A percentile compares a stretch with the other conserved stretches of the same genome.
Evolutionary conservation across 2,329 filamentous ascomycete genomes (phyloP).

Genomic region (Diaporthe velutina): DNA sequence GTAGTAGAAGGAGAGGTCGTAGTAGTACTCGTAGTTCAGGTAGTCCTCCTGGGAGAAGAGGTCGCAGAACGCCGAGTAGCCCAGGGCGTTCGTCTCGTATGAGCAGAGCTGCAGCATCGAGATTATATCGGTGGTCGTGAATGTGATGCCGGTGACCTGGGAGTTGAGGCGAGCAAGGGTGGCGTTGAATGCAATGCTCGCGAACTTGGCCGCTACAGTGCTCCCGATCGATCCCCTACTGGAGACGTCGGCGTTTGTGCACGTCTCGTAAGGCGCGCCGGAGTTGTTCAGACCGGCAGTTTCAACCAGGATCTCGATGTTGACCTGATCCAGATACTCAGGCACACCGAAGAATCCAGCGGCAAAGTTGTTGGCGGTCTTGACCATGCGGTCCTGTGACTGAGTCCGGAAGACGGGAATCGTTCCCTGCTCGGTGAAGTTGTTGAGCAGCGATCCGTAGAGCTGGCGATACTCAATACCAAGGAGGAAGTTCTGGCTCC

Average conservation of each 20-base stretch:
- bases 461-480: conserved; percentile 56
- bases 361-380: conserved; percentile 49
- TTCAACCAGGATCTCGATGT: conserved; percentile 51
- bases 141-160: conserved; percentile 45
- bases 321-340: conserved; percentile 49
- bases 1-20: conserved; percentile 53
- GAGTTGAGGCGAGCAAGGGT: conserved; percentile 48
- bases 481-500: conserved; percentile 56
- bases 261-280: conserved; percentile 47
- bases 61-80: conserved; percentile 56
- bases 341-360: conserved; percentile 51
- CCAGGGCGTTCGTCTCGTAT: conserved; percentile 52
- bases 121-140: conserved; percentile 51
- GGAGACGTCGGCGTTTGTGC: conserved; percentile 45
- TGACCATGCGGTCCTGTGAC: conserved; percentile 51
- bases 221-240: conserved; percentile 45
- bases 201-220: conserved; percentile 43
- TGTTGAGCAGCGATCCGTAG: conserved; percentile 58
- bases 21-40: conserved; percentile 58
- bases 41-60: conserved; percentile 58
- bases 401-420: conserved; percentile 54
- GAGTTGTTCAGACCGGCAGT: conserved; percentile 47
- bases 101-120: conserved; percentile 55
- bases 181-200: conserved; percentile 46
- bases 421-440: conserved; percentile 53